phyloP scores from a whole-genome alignment of 2,329 filamentous ascomycete species.

The Sporothrix brunneoviolacea region DNA sequence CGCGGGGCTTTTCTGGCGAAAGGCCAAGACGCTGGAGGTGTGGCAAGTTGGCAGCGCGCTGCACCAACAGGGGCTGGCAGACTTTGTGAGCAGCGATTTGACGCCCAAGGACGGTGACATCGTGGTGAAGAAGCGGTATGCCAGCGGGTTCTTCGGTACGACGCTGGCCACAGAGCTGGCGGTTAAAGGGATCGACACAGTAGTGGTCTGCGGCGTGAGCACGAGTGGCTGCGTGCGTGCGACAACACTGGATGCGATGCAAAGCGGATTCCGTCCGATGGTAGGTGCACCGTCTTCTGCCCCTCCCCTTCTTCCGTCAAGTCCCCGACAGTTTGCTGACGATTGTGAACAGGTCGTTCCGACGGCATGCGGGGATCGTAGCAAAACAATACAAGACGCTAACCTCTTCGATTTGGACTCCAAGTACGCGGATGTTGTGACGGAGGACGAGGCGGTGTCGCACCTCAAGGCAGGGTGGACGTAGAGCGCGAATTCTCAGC shows the following conservation, averaged over 20 bases:
- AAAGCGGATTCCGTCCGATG: slow-evolving; percentile 39
- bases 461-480: background rate
- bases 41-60: slow-evolving; percentile 32
- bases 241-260: slow-evolving; percentile 38
- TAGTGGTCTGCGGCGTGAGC: slow-evolving; percentile 40
- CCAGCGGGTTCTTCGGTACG: slow-evolving; percentile 41
- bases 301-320: background rate
- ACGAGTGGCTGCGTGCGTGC: slow-evolving; percentile 42
- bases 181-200: slow-evolving; percentile 28
- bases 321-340: background rate
- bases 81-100: slow-evolving; percentile 31
- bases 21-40: slow-evolving; percentile 35
- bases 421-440: slow-evolving; percentile 5
- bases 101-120: slow-evolving; percentile 29
- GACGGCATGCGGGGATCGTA: slow-evolving; percentile 39
- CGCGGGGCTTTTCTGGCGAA: slow-evolving; percentile 37
- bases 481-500: too few species aligned
- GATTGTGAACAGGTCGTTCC: slow-evolving; percentile 30
- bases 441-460: background rate
- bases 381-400: slow-evolving; percentile 35
- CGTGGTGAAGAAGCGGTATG: slow-evolving; percentile 37
- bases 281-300: slow-evolving; percentile 20
- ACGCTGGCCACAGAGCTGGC: slow-evolving; percentile 33
- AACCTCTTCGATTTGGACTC: slow-evolving; percentile 33
- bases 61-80: slow-evolving; percentile 29